phyloP scores from a whole-genome alignment of 179 eudicot genomes.

The Heliamphora ciliata region DNA sequence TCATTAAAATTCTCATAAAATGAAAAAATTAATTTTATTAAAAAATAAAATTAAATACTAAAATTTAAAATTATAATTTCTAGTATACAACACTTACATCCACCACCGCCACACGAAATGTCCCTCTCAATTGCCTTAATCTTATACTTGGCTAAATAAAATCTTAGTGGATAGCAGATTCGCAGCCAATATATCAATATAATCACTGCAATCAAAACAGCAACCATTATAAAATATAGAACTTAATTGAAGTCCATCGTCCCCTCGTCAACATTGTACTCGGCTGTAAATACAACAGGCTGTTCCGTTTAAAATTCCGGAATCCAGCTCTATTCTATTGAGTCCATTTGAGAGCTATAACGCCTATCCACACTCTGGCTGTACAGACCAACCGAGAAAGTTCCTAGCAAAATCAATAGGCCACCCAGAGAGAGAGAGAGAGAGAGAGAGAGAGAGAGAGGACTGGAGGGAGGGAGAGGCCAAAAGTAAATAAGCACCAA shows the following conservation, averaged over 20 bases:
- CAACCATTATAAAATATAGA: not conserved
- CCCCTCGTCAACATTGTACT: not conserved
- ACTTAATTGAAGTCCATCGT: not conserved
- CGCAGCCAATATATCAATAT: not conserved
- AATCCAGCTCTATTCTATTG: conserved; percentile 36
- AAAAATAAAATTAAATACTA: too few relatives aligned
- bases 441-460: not conserved
- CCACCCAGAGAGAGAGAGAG: conserved; percentile 12
- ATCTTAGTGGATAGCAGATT: too few relatives aligned
- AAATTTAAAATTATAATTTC: too few relatives aligned
- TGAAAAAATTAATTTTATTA: too few relatives aligned
- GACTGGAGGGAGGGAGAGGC: not conserved
- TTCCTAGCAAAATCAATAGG: conserved; percentile 18
- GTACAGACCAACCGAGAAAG: conserved; percentile 20
- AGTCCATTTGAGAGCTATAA: conserved; percentile 22
- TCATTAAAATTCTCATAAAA: too few relatives aligned
- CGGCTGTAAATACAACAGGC: conserved; percentile 29
- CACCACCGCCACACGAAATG: too few relatives aligned
- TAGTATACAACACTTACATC: too few relatives aligned
- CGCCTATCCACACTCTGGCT: conserved; percentile 28
- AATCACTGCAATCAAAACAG: not conserved
- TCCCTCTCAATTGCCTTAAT: too few relatives aligned
- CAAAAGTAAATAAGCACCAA: not conserved
- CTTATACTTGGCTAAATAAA: too few relatives aligned
- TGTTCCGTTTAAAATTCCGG: conserved; percentile 54